Evolutionary conservation across 208 protist genomes (phyloP).

Genomic region (Acanthamoeba lenticulata): DNA sequence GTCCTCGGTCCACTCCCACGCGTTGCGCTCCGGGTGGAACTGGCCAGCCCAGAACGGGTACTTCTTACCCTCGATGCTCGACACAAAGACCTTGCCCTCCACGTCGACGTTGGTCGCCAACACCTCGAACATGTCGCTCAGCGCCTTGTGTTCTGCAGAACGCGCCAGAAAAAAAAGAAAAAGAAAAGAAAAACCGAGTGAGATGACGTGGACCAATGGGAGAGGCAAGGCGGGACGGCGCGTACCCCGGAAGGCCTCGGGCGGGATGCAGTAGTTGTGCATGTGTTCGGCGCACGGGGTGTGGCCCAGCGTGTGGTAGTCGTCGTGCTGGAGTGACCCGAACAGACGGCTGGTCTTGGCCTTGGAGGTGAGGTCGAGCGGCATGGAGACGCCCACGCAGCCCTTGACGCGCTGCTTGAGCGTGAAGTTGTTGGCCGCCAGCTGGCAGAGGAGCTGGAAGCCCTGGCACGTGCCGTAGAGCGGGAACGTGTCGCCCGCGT

Average conservation of each 20-base stretch:
- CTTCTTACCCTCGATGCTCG: conserved; percentile 73
- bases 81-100: conserved; percentile 79
- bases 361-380: not conserved
- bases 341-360: not conserved
- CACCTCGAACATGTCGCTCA: conserved; percentile 70
- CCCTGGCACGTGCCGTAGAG: conserved; percentile 84
- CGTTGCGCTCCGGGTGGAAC: conserved; percentile 81
- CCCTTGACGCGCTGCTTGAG: conserved; percentile 34
- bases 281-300: conserved; percentile 79
- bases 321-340: not conserved
- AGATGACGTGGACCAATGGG: not conserved
- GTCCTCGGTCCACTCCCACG: conserved; percentile 75
- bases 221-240: too few relatives aligned
- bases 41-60: conserved; percentile 81
- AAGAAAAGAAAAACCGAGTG: not conserved
- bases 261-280: conserved; percentile 75
- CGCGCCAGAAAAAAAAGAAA: not conserved
- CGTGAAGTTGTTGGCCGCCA: conserved; percentile 69
- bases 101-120: conserved; percentile 79
- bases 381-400: conserved; percentile 60
- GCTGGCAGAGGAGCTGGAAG: conserved; percentile 73
- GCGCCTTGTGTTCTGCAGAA: not conserved
- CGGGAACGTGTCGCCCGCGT: conserved; percentile 82
- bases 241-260: not conserved
- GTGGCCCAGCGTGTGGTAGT: not conserved